Evolutionary conservation across 208 protist genomes (phyloP).

Genomic region (Lotmaria passim): DNA sequence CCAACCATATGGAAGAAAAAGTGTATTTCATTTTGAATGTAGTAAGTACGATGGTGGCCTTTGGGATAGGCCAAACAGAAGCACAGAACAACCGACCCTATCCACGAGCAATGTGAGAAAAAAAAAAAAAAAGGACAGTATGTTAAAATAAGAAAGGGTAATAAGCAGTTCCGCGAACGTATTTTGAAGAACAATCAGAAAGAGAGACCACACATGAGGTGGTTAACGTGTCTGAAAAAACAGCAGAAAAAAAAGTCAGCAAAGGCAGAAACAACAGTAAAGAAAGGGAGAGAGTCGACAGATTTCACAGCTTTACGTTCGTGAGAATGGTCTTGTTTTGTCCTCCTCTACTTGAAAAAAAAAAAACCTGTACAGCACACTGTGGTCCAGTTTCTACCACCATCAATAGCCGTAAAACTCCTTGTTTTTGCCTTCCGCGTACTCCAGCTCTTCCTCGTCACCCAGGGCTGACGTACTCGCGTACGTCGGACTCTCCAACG

Average conservation of each 20-base stretch:
- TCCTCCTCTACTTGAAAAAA: not conserved
- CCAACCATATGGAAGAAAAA: too few relatives aligned
- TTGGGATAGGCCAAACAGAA: too few relatives aligned
- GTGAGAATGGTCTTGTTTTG: too few relatives aligned
- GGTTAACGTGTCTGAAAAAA: not conserved
- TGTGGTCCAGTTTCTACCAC: too few relatives aligned
- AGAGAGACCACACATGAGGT: not conserved
- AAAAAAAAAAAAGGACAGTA: slow-evolving; percentile 13
- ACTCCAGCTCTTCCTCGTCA: slow-evolving; percentile 35
- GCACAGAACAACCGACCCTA: too few relatives aligned
- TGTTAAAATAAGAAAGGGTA: too few relatives aligned
- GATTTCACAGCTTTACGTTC: not conserved
- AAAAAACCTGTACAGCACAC: slow-evolving; percentile 1
- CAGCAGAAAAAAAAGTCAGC: not conserved
- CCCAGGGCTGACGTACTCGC: slow-evolving; percentile 38
- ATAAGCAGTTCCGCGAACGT: too few relatives aligned
- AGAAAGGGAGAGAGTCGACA: slow-evolving; percentile 4
- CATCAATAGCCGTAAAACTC: slow-evolving; percentile 69
- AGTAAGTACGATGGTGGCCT: too few relatives aligned
- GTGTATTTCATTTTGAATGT: too few relatives aligned
- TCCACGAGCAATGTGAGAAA: too few relatives aligned
- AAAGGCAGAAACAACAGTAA: slow-evolving; percentile 10
- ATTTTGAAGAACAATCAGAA: too few relatives aligned
- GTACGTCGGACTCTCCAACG: slow-evolving; percentile 34
- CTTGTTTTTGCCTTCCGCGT: slow-evolving; percentile 55